Evolutionary conservation across 1,284 basidiomycete genomes (phyloP), one percentile per base, ranked within the genome.

Genomic region (Heterobasidion annosum): DNA sequence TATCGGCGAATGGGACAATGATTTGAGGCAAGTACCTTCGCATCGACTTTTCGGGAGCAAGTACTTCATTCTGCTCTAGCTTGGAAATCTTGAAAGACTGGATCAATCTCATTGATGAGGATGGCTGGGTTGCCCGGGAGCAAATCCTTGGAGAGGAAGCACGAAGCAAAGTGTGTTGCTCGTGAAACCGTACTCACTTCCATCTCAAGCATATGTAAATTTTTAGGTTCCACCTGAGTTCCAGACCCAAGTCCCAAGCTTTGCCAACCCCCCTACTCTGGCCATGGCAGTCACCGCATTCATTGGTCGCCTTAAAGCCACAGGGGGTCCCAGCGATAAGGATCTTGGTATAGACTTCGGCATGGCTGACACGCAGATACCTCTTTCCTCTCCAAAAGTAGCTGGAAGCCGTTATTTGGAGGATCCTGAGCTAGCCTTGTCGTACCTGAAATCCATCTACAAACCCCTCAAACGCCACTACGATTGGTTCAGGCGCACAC

Each of bases 91-190:
- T 98, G 46, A 85, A 85, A 62, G 83, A 86, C 61, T 98, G 94
- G 94, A 84, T 97, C 57, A 73, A 83, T 56, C 77, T 97, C 45
- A 92, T 97, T 56, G 93, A 98, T 64, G 86, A 90, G 34, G 82
- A 97, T 62, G 94, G 94, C 2, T 98, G 94, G 94, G 89, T 98
- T 51, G 94, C 85, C 2, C 79, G 95, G 16, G 94, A 98, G 70
- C 94, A 98, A 67, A 97, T 97, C 57, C 78, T 98, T 0, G 94
- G 94, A 8, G 93, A 95, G 60, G 94, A 98, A 72, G 93, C 95
- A 3, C 81, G 94, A 45, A 95, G 91, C 75, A 91, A 88, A 69
- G 89, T 86, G 56, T 32, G 9, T 47, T 47, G 2, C 5, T 25
- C 40, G 47, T 65, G 60, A 34, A 34, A 10, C 18, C 13, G 42